Conservation (phyloP, 768 basidiomycete species). For the Lenzites betulinus region DNA sequence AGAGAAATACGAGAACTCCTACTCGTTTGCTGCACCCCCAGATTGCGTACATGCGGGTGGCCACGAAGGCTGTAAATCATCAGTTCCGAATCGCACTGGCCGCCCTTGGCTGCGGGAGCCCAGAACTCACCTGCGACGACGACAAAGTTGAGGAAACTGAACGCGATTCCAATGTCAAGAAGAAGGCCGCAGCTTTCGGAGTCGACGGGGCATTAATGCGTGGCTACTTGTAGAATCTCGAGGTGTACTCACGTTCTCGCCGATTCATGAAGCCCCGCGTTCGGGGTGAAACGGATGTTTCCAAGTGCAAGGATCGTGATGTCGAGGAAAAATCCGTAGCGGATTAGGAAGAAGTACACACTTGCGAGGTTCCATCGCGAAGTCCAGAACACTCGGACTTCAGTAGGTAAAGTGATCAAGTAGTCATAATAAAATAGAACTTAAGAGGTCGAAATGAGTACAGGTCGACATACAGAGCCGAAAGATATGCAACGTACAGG, state of each 20-base stretch:
- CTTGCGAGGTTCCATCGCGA: not conserved
- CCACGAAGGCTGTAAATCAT: not conserved
- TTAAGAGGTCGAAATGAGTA: not conserved
- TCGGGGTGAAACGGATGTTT: not conserved
- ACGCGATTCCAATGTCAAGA: not conserved
- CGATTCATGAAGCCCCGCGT: not conserved
- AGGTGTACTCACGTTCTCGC: not conserved
- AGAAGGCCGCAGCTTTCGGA: not conserved
- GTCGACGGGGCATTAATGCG: too few species aligned
- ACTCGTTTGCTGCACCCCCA: not conserved
- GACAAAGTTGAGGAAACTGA: not conserved
- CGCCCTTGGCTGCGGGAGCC: too few species aligned
- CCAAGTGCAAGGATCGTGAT: not conserved
- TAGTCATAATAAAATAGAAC: conserved; percentile 1
- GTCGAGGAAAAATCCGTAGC: not conserved
- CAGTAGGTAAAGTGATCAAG: not conserved
- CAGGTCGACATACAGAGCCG: not conserved
- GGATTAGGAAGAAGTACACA: not conserved
- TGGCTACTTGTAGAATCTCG: not conserved
- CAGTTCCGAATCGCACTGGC: too few species aligned
- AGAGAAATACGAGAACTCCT: not conserved
- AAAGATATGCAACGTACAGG: not conserved
- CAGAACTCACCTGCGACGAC: not conserved
- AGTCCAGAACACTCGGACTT: not conserved
- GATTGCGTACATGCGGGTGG: not conserved